A percentile compares a stretch with the other conserved stretches of the same genome.
Conservation (phyloP, 805 yeast species). For the Pichia occidentalis region DNA sequence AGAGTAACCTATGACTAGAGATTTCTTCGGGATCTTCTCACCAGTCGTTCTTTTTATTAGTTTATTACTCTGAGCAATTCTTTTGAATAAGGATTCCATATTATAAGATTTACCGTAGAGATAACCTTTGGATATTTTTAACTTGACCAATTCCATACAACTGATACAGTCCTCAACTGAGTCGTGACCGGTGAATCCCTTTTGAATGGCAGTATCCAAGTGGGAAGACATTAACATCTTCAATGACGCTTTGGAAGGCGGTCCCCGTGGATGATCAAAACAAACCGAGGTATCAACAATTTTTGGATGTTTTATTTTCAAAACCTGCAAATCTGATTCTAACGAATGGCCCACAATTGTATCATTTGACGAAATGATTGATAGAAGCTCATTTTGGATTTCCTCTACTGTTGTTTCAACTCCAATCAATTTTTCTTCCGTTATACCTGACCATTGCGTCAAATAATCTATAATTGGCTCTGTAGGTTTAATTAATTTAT, state of each 20-base stretch:
- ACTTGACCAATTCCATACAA: constrained; percentile 67
- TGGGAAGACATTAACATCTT: constrained; percentile 58
- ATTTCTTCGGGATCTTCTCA: constrained; percentile 23
- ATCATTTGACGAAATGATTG: constrained; percentile 49
- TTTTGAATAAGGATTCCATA: constrained; percentile 38
- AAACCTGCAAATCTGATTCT: constrained; percentile 70
- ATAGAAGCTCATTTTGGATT: constrained; percentile 52
- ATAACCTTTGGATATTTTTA: constrained; percentile 62
- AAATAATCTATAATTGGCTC: constrained; percentile 72
- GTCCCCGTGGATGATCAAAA: constrained; percentile 77
- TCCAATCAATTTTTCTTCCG: constrained; percentile 53
- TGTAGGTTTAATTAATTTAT: constrained; percentile 71
- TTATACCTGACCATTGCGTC: constrained; percentile 83
- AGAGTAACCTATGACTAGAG: constrained; percentile 23
- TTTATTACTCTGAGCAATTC: constrained; percentile 26
- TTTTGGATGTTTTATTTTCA: constrained; percentile 63
- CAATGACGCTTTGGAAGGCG: constrained; percentile 73
- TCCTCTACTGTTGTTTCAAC: constrained; percentile 63
- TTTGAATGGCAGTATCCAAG: constrained; percentile 58
- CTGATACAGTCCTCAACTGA: constrained; percentile 81
- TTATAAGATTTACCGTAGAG: constrained; percentile 50
- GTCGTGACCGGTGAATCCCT: constrained; percentile 65
- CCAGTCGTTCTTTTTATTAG: constrained; percentile 18
- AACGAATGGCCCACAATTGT: constrained; percentile 84
- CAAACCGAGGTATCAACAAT: constrained; percentile 77